Base-by-base conservation (phyloP, 352 stramenopile species). In the Pythium sp. region DNA sequence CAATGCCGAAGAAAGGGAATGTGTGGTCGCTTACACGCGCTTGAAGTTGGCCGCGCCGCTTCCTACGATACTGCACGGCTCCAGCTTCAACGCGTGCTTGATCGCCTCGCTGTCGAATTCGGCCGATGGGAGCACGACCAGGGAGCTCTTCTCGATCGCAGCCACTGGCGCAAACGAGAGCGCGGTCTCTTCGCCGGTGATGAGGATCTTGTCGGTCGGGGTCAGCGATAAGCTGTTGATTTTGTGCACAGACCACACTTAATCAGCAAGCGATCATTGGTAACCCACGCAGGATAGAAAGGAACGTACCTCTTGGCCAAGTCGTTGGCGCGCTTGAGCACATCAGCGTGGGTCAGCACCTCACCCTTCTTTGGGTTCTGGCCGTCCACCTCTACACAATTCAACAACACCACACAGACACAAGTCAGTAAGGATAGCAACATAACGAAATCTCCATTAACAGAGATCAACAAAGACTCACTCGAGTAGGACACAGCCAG, bases 351-450 rank as follows among this genome's bases (percentile, higher is more conserved):
- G 9, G 87, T 95, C 36, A 93, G 67, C 58, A 93, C 75, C 5
- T 75, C 81, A 64, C 86, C 81, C 76, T 94, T 94, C 79, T 89
- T 93, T 26, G 89, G 89, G 65, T 87, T 89, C 64, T 92, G 74
- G 7, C 87, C 85, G 36, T 83, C 73, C 38, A 87, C 81, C 72
- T 92, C 89, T 95, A 64, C 43, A 51, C 2, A 51, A 51, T 46
- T 47, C 1, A 64, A 1, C 57, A 6, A 26, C 67, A 71, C 43
- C 1, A 70, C 4, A 70, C 5, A 72, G 61, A 28, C 14, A 62
- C 46, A 51, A 9, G 24, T 59, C 14, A 72, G 53, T 58, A 58
- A 38, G 8, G 26, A 72, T 54, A 66, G 38, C 15, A 46, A 36
- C 30, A 63, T 9, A 38, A 24, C 11, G 5, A 14, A 36, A 14